phyloP scores from a whole-genome alignment of 1,284 basidiomycete species.

The Puccinia polysora region DNA sequence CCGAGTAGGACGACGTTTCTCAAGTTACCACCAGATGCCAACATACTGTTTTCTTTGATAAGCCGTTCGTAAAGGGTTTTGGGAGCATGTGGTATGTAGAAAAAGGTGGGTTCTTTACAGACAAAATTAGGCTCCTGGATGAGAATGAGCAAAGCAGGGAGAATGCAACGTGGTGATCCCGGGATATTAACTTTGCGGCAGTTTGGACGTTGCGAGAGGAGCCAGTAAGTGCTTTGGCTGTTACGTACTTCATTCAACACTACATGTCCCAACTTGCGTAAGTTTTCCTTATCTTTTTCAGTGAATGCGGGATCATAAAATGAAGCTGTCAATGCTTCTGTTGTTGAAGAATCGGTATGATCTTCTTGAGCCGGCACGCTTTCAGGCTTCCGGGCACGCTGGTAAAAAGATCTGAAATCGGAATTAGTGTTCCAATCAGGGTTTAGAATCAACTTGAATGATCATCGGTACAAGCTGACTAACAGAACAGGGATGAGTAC shows the following conservation, averaged over 20 bases:
- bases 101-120: constrained; percentile 30
- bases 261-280: constrained; percentile 13
- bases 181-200: too few relatives aligned
- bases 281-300: constrained; percentile 20
- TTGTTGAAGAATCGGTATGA: background rate
- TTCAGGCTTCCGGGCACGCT: background rate
- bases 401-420: background rate
- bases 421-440: background rate
- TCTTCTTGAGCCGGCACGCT: background rate
- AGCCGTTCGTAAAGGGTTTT: constrained; percentile 23
- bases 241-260: constrained; percentile 18
- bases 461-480: background rate
- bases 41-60: constrained; percentile 1
- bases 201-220: background rate
- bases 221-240: background rate
- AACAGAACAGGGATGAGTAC: constrained; percentile 23
- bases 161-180: too few relatives aligned
- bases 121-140: constrained; percentile 23
- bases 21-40: background rate
- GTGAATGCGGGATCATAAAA: constrained; percentile 40
- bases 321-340: constrained; percentile 3
- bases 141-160: background rate
- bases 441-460: background rate
- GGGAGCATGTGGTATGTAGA: constrained; percentile 39
- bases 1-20: constrained; percentile 16